Base-by-base conservation (phyloP, 2,329 filamentous ascomycete genomes). In the Bipolaris cookei region DNA sequence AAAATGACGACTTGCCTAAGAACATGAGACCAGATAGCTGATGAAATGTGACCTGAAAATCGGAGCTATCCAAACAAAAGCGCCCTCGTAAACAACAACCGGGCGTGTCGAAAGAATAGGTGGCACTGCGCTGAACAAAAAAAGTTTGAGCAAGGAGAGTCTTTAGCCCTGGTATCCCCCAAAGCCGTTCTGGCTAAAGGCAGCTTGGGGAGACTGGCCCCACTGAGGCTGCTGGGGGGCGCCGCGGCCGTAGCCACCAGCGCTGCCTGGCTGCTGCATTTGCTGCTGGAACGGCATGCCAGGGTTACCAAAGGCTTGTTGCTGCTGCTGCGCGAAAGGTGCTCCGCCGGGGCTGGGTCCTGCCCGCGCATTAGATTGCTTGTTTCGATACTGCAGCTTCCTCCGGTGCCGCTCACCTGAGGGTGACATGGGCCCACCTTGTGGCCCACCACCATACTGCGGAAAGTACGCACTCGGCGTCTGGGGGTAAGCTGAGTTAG, bases 391-490 rank as follows among this genome's bases (percentile, higher is more conserved):
- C 61, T 70, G 66, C 62, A 73, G 63, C 66, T 73, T 70, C 69
- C 71, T 68, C 67, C 61, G 66, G 64, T 69, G 68, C 61, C 66
- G 70, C 77, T 70, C 70, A 81, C 81, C 82, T 82, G 83, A 81
- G 70, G 83, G 83, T 75, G 83, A 88, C 83, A 89, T 88, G 60
- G 67, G 67, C 65, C 80, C 81, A 63, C 63, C 62, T 57, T 77
- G 78, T 59, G 83, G 86, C 61, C 68, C 71, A 85, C 91, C 91
- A 74, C 90, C 89, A 75, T 98, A 98, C 80, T 98, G 95, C 66
- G 94, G 92, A 78, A 97, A 98, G 82, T 92, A 97, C 34, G 84
- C 83, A 56, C 87, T 88, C 58, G 91, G 90, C 42, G 91, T 91
- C 69, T 88, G 90, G 63, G 90, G 89, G 73, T 89, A 97, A 54